These are phyloP conservation scores for Baorangia bicolor DNA, from an alignment of 768 basidiomycete species.

Conservation along the genomic window DNA sequence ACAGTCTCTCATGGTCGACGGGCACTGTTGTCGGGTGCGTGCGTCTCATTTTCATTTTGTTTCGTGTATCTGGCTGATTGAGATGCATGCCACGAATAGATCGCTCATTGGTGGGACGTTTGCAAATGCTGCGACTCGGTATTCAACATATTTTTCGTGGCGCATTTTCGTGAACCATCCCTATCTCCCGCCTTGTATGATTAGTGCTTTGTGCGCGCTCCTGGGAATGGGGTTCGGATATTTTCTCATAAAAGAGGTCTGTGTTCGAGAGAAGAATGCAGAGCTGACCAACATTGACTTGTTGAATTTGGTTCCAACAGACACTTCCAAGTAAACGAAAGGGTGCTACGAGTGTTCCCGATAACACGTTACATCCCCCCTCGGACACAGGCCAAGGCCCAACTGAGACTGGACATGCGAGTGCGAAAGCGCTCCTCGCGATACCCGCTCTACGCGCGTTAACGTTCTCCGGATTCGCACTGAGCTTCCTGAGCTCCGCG, in stretches of 20 bases:
- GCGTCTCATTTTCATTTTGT: neutral
- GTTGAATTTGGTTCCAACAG: neutral
- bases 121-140: constrained; percentile 8
- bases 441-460: constrained; percentile 51
- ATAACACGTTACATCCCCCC: neutral
- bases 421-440: constrained; percentile 38
- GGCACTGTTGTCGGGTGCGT: constrained; percentile 4
- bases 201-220: neutral
- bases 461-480: constrained; percentile 45
- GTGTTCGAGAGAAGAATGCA: neutral
- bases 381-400: neutral
- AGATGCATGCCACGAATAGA: neutral
- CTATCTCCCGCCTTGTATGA: constrained; percentile 5
- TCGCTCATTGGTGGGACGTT: constrained; percentile 9
- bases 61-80: neutral
- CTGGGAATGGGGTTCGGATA: constrained; percentile 1
- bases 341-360: neutral
- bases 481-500: constrained; percentile 50
- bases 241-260: constrained; percentile 7
- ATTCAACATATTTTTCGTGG: constrained; percentile 9
- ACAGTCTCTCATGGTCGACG: constrained; percentile 9
- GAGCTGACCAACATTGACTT: neutral
- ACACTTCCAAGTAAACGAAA: constrained; percentile 4
- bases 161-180: constrained; percentile 5
- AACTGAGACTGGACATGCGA: constrained; percentile 7